These are phyloP conservation scores for Torulaspora indica DNA, from an alignment of 805 yeast genomes.

Conservation along the genomic window DNA sequence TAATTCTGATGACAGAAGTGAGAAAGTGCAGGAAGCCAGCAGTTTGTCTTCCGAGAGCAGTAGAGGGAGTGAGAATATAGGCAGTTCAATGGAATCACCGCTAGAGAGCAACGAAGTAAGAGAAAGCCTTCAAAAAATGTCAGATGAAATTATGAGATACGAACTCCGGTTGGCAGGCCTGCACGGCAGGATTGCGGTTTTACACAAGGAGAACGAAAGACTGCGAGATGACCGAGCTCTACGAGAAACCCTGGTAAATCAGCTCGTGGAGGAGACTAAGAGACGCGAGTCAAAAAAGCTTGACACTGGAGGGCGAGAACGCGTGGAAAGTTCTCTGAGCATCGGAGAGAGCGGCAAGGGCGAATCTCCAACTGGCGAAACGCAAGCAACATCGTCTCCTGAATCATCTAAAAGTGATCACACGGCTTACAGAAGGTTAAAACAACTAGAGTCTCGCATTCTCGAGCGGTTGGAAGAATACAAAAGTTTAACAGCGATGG, in stretches of 20 bases:
- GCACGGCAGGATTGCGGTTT: slow-evolving; percentile 14
- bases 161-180: slow-evolving; percentile 21
- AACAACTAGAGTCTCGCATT: slow-evolving; percentile 9
- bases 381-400: too few species aligned
- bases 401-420: neutral
- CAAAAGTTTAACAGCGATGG: neutral
- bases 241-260: neutral
- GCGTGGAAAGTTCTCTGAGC: neutral
- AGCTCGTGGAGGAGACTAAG: neutral
- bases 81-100: neutral
- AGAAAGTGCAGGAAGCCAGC: too few species aligned
- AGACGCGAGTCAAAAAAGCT: neutral
- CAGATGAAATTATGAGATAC: slow-evolving; percentile 22
- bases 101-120: neutral
- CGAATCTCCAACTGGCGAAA: too few species aligned
- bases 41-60: neutral
- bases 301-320: neutral
- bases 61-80: neutral
- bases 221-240: slow-evolving; percentile 8
- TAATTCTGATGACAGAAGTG: too few species aligned
- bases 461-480: slow-evolving; percentile 10
- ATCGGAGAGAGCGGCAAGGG: neutral
- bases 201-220: slow-evolving; percentile 10
- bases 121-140: slow-evolving; percentile 7
- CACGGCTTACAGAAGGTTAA: slow-evolving; percentile 1